phyloP scores from a whole-genome alignment of 2,329 filamentous ascomycete species.

The Pseudofabraea citricarpa region DNA sequence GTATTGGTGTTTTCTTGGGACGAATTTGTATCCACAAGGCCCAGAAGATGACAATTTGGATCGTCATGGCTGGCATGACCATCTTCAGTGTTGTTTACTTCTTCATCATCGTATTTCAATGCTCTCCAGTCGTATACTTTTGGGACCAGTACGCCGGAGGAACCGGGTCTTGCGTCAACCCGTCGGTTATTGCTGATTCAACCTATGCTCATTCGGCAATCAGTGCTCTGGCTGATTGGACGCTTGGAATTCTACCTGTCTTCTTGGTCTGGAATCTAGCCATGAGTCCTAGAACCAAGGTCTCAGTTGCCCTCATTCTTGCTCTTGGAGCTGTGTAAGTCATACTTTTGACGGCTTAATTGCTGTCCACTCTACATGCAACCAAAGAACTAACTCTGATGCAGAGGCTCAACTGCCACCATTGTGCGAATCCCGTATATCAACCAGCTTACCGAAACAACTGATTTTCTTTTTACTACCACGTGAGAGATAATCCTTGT shows the following conservation, averaged over 20 bases:
- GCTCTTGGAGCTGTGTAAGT: conserved; percentile 33
- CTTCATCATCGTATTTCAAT: conserved; percentile 31
- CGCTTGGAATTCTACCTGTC: conserved; percentile 33
- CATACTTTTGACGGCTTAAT: no score
- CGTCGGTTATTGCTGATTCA: conserved; percentile 20
- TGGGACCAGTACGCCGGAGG: conserved; percentile 27
- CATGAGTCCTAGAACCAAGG: conserved; percentile 32
- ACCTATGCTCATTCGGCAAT: conserved; percentile 34
- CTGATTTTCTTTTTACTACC: conserved; percentile 22
- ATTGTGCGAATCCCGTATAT: conserved; percentile 24
- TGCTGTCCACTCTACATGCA: neutral
- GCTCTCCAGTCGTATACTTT: conserved; percentile 29
- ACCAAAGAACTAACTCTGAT: conserved; percentile 1
- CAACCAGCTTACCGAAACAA: conserved; percentile 9
- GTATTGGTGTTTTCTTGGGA: conserved; percentile 31
- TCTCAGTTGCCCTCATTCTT: conserved; percentile 27
- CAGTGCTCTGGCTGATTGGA: conserved; percentile 33
- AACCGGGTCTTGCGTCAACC: conserved; percentile 25
- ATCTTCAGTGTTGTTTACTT: conserved; percentile 34
- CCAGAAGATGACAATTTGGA: conserved; percentile 29
- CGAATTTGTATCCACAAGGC: conserved; percentile 26
- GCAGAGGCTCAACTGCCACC: conserved; percentile 21
- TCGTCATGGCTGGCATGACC: conserved; percentile 25
- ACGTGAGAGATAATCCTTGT: no score
- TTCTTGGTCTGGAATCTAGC: conserved; percentile 34